phyloP scores from a whole-genome alignment of 2,329 filamentous ascomycete genomes.

The Aciculosporium take region DNA sequence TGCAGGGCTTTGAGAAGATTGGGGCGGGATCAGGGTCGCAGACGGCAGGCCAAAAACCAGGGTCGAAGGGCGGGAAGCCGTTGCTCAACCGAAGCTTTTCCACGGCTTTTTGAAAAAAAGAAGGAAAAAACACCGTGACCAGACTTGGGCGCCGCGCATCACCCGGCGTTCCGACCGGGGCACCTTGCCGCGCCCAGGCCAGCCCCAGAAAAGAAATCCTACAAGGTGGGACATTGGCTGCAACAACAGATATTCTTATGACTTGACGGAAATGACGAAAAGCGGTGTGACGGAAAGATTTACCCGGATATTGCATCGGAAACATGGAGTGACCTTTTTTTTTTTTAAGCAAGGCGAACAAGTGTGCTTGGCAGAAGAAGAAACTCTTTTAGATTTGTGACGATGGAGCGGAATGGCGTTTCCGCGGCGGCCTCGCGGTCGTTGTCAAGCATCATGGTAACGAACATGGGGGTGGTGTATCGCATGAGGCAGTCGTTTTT shows the following conservation, averaged over 20 bases:
- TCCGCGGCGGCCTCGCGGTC: conserved; percentile 16
- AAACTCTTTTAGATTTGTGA: not conserved
- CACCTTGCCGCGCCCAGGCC: too few species aligned
- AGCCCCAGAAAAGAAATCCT: too few species aligned
- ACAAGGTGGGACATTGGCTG: too few species aligned
- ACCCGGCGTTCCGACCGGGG: too few species aligned
- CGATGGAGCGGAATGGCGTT: not conserved
- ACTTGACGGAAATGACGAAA: conserved; percentile 10
- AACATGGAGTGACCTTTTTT: too few species aligned
- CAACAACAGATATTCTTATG: conserved; percentile 12
- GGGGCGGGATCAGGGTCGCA: conserved; percentile 32
- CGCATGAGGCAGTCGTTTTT: not conserved
- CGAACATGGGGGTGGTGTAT: conserved; percentile 11
- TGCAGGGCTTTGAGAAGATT: conserved; percentile 65
- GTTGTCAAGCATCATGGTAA: conserved; percentile 15
- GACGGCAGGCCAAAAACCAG: conserved; percentile 15
- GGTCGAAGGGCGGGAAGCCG: conserved; percentile 15
- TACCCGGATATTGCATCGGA: too few species aligned
- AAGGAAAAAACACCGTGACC: conserved; percentile 5
- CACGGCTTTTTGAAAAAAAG: conserved; percentile 15
- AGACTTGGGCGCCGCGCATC: too few species aligned
- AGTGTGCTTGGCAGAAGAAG: not conserved
- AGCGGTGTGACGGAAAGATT: not conserved
- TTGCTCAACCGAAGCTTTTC: conserved; percentile 18
- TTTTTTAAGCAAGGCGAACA: too few species aligned